Percentiles rank a stretch among this genome's conserved stretches.
Evolutionary conservation across 2,329 filamentous ascomycete genomes (phyloP).

Genomic region (Fusarium tjaetaba): DNA sequence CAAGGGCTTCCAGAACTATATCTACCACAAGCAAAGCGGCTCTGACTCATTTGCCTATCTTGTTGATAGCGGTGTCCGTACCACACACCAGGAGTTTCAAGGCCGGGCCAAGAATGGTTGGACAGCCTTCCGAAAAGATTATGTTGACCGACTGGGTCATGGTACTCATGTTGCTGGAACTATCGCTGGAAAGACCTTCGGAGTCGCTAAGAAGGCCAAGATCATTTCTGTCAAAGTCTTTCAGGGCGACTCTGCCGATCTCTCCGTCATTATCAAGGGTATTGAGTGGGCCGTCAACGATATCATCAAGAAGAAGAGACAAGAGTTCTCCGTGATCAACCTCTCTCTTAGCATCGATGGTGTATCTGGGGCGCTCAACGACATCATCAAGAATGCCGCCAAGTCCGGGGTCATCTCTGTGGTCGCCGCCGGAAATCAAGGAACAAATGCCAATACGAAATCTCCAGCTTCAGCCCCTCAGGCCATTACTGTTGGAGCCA

Average conservation of each 20-base stretch:
- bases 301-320: constrained; percentile 52
- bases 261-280: constrained; percentile 48
- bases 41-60: constrained; percentile 66
- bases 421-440: constrained; percentile 65
- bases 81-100: constrained; percentile 63
- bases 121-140: constrained; percentile 41
- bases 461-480: constrained; percentile 47
- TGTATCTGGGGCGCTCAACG: constrained; percentile 58
- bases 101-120: constrained; percentile 56
- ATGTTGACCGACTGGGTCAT: constrained; percentile 51
- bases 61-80: constrained; percentile 71
- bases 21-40: constrained; percentile 59
- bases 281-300: constrained; percentile 57
- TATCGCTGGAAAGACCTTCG: constrained; percentile 49
- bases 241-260: constrained; percentile 41
- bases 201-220: constrained; percentile 56
- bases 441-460: constrained; percentile 33
- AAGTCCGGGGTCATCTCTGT: constrained; percentile 60
- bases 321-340: constrained; percentile 59
- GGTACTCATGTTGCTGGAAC: constrained; percentile 55
- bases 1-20: constrained; percentile 50
- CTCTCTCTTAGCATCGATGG: constrained; percentile 62
- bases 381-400: constrained; percentile 58
- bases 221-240: constrained; percentile 60
- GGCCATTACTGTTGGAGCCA: constrained; percentile 48